Evolutionary conservation across 345 rosid species (phyloP).

Genomic region (Ceriops tagal): DNA sequence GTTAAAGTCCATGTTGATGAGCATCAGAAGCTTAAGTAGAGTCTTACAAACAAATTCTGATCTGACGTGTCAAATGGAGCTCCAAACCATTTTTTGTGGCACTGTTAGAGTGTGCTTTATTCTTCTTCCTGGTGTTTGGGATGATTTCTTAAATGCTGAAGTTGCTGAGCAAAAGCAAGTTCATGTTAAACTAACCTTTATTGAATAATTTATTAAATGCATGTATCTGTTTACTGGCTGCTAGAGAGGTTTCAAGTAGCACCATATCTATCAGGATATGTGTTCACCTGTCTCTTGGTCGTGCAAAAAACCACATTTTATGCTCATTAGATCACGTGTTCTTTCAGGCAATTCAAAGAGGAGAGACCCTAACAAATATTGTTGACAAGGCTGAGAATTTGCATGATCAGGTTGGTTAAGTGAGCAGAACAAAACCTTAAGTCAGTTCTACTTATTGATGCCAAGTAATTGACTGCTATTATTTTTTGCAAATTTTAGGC

Average conservation of each 20-base stretch:
- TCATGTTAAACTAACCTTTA: not conserved
- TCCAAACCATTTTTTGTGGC: not conserved
- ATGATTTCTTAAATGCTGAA: not conserved
- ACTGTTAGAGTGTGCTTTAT: not conserved
- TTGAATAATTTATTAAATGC: not conserved
- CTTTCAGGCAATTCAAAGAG: conserved; percentile 75
- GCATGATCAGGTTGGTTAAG: conserved; percentile 55
- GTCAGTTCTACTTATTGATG: not conserved
- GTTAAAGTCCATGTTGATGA: too few species aligned
- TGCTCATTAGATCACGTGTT: conserved; percentile 4
- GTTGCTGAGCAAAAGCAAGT: not conserved
- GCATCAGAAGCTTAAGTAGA: too few species aligned
- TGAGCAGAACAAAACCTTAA: not conserved
- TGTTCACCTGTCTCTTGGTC: too few species aligned
- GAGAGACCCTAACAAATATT: conserved; percentile 64
- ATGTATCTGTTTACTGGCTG: not conserved
- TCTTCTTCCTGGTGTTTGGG: not conserved
- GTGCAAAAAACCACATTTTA: not conserved
- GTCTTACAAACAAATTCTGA: not conserved
- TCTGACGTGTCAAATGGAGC: not conserved
- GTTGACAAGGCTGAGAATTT: conserved; percentile 76
- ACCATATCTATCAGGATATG: too few species aligned
- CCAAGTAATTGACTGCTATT: not conserved
- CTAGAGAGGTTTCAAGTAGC: not conserved
- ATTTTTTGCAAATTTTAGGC: conserved; percentile 44